Percentiles rank a stretch among this genome's conserved stretches.
These are phyloP conservation scores for Tagetes erecta DNA, from an alignment of 129 eudicot species.

Conservation along the genomic window DNA sequence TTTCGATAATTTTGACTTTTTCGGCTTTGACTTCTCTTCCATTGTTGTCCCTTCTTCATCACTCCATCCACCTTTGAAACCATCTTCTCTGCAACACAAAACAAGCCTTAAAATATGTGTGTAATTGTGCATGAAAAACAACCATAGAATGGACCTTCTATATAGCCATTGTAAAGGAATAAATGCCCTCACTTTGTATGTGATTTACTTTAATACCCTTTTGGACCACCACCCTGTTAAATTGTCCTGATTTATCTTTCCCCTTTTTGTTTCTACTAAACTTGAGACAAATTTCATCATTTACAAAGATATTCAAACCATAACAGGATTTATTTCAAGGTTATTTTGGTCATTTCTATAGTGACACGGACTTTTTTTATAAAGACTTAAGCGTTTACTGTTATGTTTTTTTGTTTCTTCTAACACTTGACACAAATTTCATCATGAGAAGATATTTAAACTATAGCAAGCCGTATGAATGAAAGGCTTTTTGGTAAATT, in stretches of 20 bases:
- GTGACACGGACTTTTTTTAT: no score
- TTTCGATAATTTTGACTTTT: slow-evolving; percentile 25
- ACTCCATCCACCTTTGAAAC: slow-evolving; percentile 51
- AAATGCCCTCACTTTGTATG: slow-evolving; percentile 24
- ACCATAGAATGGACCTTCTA: slow-evolving; percentile 29
- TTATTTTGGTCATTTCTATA: slow-evolving; percentile 18
- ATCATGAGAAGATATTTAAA: no score
- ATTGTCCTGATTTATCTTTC: slow-evolving; percentile 28
- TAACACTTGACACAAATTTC: no score
- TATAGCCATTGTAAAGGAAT: slow-evolving; percentile 30
- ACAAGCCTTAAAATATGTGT: slow-evolving; percentile 18
- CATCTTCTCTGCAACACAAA: slow-evolving; percentile 36
- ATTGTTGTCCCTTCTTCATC: slow-evolving; percentile 41
- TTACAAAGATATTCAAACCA: slow-evolving; percentile 28
- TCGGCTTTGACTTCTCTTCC: slow-evolving; percentile 39
- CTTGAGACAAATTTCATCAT: slow-evolving; percentile 25
- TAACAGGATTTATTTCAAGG: slow-evolving; percentile 28
- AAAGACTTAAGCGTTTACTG: no score
- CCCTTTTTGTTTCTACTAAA: slow-evolving; percentile 32
- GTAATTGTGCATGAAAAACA: slow-evolving; percentile 30
- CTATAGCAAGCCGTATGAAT: no score
- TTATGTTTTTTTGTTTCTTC: no score
- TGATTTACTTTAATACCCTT: slow-evolving; percentile 40
- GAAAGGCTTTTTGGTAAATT: no score
- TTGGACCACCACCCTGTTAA: slow-evolving; percentile 38